Percentiles rank a stretch among this genome's conserved stretches.
Evolutionary conservation across 257 asterid species (phyloP).

Genomic region (Mitragyna speciosa): DNA sequence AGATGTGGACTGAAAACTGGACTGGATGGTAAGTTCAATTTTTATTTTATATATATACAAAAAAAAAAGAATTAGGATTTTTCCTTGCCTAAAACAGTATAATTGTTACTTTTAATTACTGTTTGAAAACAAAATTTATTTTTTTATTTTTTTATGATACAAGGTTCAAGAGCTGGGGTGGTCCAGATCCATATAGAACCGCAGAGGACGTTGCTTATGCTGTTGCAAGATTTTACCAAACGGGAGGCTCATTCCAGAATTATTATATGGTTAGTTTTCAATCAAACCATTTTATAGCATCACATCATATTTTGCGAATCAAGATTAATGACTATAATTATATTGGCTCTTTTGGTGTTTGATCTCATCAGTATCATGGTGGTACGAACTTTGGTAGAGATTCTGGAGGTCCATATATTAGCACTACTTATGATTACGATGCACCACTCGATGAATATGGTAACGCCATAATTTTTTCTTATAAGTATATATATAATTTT

Average conservation of each 20-base stretch:
- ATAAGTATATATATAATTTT: no score
- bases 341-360: not conserved
- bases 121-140: not conserved
- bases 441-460: slow-evolving; percentile 84
- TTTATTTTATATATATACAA: no score
- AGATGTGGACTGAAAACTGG: slow-evolving; percentile 95
- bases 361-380: slow-evolving; percentile 59
- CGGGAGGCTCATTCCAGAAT: slow-evolving; percentile 69
- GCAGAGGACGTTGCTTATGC: slow-evolving; percentile 74
- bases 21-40: slow-evolving; percentile 64
- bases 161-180: slow-evolving; percentile 84
- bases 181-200: slow-evolving; percentile 54
- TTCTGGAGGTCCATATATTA: slow-evolving; percentile 78
- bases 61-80: not conserved
- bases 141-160: not conserved
- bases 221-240: slow-evolving; percentile 70
- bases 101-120: not conserved
- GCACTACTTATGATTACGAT: slow-evolving; percentile 69
- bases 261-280: slow-evolving; percentile 64
- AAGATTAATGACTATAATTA: not conserved
- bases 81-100: not conserved
- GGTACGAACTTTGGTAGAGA: slow-evolving; percentile 85
- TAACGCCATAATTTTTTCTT: slow-evolving; percentile 2
- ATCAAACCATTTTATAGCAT: not conserved
- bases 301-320: not conserved